Base-by-base conservation (phyloP, 75 land plant species). In the Adiantum capillusveneris region DNA sequence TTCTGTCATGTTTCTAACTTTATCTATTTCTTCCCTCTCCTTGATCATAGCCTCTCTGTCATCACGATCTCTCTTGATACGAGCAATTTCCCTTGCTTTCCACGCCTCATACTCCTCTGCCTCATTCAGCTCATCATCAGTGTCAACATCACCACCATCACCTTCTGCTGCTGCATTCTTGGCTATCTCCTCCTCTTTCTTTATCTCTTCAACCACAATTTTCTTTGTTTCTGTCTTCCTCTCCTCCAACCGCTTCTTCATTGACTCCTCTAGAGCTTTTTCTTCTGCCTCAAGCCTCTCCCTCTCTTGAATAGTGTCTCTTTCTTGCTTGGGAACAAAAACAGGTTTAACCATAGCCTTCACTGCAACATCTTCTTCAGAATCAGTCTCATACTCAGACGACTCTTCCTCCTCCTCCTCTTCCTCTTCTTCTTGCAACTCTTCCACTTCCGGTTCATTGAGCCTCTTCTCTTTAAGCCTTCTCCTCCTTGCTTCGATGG, bases 21-120 rank as follows among this genome's bases (percentile, higher is more conserved):
- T 93, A 68, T 93, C 98, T 51, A 93, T 71, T 79, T 93, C 94
- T 56, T 93, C 90, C 70, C 71, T 83, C 72, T 93, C 94, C 83
- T 79, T 92, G 64, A 83, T 22, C 80, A 83, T 73, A 1, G 81
- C 84, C 19, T 92, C 98, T 25, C 88, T 62, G 26, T 67, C 87
- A 57, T 92, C 98, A 59, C 98, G 77, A 44, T 92, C 94, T 61
- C 98, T 80, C 81, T 88, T 92, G 30, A 92, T 85, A 58, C 98
- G 87, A 0, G 90, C 89, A 67, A 92, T 88, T 63, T 92, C 98
- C 42, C 98, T 72, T 5, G 59, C 81, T 73, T 92, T 92, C 98
- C 98, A 92, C 7, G 82, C 82, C 50, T 92, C 98, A 39, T 92
- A 92, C 68, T 92, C 94, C 56, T 92, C 98, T 9, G 84, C 87